Evolutionary conservation across 169 alveolate species (phyloP).

Genomic region (Plasmodium gonderi): DNA sequence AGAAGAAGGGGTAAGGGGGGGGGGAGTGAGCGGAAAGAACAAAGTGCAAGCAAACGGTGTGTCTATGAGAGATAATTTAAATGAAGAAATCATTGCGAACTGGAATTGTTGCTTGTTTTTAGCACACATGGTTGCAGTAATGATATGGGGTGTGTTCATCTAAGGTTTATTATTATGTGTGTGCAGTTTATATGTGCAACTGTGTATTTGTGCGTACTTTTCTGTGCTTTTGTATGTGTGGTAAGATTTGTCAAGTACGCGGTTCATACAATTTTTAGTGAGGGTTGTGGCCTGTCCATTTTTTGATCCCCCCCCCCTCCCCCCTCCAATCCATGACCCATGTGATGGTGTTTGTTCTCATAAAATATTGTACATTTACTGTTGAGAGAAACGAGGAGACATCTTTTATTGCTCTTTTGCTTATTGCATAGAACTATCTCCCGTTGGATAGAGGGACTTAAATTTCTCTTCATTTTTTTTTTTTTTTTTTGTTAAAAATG

Average conservation of each 20-base stretch:
- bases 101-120: background rate
- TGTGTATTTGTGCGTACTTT: too few species aligned
- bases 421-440: conserved; percentile 38
- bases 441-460: conserved; percentile 34
- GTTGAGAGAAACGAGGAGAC: conserved; percentile 42
- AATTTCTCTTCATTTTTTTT: conserved; percentile 17
- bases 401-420: conserved; percentile 54
- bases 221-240: too few species aligned
- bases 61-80: background rate
- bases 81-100: background rate
- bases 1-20: too few species aligned
- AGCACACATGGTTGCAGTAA: background rate
- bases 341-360: background rate
- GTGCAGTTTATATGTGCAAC: too few species aligned
- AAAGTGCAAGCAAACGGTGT: background rate
- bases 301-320: background rate
- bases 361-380: conserved; percentile 14
- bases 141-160: too few species aligned
- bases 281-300: background rate
- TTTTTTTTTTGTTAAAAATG: too few species aligned
- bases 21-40: background rate
- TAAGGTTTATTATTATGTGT: too few species aligned
- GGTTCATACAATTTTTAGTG: background rate
- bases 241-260: background rate
- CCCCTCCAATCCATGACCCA: too few species aligned